These are phyloP conservation scores for Chaetomium cochliodes DNA, from an alignment of 495 filamentous ascomycete species.

Conservation along the genomic window DNA sequence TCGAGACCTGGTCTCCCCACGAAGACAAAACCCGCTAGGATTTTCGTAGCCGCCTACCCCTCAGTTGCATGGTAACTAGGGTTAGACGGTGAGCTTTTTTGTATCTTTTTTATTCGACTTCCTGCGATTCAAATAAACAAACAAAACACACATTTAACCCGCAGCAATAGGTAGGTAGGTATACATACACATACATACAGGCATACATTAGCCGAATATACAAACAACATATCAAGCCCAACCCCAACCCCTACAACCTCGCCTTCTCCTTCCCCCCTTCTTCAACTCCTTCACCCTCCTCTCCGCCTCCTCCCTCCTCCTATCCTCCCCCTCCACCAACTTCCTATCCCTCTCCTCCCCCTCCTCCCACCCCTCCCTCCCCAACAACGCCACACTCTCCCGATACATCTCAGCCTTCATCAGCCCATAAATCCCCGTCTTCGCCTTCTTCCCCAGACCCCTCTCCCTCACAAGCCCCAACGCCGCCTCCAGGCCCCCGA, in stretches of 20 bases:
- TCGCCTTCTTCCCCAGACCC: conserved; percentile 56
- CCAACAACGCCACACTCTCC: conserved; percentile 56
- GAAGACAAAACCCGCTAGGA: too few relatives aligned
- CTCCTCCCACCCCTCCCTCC: conserved; percentile 38
- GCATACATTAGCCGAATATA: not conserved
- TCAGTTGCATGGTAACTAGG: too few relatives aligned
- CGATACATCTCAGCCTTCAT: conserved; percentile 74
- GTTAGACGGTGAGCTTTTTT: too few relatives aligned
- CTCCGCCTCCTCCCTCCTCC: conserved; percentile 36
- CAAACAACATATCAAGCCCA: not conserved
- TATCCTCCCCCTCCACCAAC: conserved; percentile 36
- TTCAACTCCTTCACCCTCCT: conserved; percentile 44
- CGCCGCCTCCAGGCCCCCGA: conserved; percentile 62
- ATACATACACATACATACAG: not conserved
- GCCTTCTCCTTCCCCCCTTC: conserved; percentile 19
- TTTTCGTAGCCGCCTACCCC: too few relatives aligned
- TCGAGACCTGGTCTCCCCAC: too few relatives aligned
- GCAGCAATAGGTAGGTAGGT: too few relatives aligned
- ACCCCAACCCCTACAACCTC: conserved; percentile 22
- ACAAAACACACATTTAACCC: too few relatives aligned
- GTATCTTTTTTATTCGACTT: too few relatives aligned
- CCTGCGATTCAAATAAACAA: not conserved
- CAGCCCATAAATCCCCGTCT: conserved; percentile 61
- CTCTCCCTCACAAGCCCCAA: conserved; percentile 55
- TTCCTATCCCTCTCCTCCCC: conserved; percentile 49